phyloP scores from a whole-genome alignment of 192 early-diverging fungal genomes.

The Rhizophlyctis rosea region DNA sequence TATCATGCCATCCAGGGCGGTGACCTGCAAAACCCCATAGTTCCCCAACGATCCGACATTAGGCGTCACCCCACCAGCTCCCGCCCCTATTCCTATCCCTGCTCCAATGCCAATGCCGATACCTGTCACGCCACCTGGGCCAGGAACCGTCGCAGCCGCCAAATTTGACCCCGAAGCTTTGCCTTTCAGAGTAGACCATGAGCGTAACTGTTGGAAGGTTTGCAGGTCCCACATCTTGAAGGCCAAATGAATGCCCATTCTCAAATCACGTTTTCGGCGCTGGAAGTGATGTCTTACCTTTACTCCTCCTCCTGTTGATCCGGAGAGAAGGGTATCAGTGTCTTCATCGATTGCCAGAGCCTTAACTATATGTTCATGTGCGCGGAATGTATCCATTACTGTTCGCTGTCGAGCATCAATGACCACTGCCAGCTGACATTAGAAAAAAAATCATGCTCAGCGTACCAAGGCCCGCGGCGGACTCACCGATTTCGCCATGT shows the following conservation, averaged over 20 bases:
- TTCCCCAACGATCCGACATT: conserved; percentile 41
- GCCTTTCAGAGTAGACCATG: conserved; percentile 33
- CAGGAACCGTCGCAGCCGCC: not conserved
- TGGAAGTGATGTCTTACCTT: conserved; percentile 14
- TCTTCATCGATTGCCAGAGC: conserved; percentile 62
- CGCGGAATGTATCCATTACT: conserved; percentile 63
- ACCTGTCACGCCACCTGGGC: not conserved
- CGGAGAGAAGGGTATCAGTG: conserved; percentile 58
- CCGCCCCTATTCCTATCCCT: not conserved
- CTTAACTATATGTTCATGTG: conserved; percentile 64
- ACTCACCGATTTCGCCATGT: conserved; percentile 71
- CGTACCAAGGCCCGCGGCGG: too few relatives aligned
- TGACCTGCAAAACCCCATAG: conserved; percentile 65
- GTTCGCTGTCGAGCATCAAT: conserved; percentile 69
- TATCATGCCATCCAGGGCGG: conserved; percentile 44
- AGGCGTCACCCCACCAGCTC: not conserved
- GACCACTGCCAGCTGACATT: conserved; percentile 45
- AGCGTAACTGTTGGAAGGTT: conserved; percentile 34
- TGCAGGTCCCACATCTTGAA: conserved; percentile 24
- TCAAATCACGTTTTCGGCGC: not conserved
- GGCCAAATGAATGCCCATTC: not conserved
- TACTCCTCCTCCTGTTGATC: conserved; percentile 60
- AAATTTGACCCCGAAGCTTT: not conserved
- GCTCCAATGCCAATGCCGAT: not conserved
- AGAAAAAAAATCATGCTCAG: not conserved